A percentile compares a stretch with the other conserved stretches of the same genome.
phyloP scores from a whole-genome alignment of 148 eudicot genomes.

The Selenicereus undatus region DNA sequence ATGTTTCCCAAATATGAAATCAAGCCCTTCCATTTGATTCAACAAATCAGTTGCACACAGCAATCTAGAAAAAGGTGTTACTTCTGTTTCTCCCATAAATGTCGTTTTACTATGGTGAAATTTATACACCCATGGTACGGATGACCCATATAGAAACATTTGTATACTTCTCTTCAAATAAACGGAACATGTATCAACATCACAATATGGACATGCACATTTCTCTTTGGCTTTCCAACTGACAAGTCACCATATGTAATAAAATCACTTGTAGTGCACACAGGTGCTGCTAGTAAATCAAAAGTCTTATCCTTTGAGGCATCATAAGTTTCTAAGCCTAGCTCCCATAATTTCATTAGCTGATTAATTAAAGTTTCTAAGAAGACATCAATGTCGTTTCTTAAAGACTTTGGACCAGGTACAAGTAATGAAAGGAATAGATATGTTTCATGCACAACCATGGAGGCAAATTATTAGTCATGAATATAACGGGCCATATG shows the following conservation, averaged over 20 bases:
- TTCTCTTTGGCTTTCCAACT: not conserved
- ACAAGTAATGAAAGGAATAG: too few species aligned
- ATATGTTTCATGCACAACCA: too few species aligned
- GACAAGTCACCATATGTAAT: not conserved
- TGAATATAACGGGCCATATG: too few species aligned
- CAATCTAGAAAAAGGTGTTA: not conserved
- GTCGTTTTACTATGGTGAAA: not conserved
- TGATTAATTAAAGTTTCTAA: slow-evolving; percentile 11
- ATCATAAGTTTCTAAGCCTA: too few species aligned
- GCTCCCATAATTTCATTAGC: not conserved
- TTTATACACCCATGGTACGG: too few species aligned
- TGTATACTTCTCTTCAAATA: too few species aligned
- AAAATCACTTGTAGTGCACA: too few species aligned
- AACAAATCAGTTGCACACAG: not conserved
- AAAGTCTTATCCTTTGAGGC: not conserved
- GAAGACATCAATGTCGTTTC: too few species aligned
- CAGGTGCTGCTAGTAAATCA: not conserved
- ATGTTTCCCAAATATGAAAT: not conserved
- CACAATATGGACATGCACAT: not conserved
- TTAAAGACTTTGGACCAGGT: too few species aligned
- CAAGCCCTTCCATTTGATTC: not conserved
- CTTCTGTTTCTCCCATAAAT: not conserved
- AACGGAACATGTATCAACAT: not conserved
- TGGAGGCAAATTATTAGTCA: too few species aligned
- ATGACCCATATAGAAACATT: too few species aligned